phyloP scores from a whole-genome alignment of 73 alveolate genomes.

The Uronychia binucleata region DNA sequence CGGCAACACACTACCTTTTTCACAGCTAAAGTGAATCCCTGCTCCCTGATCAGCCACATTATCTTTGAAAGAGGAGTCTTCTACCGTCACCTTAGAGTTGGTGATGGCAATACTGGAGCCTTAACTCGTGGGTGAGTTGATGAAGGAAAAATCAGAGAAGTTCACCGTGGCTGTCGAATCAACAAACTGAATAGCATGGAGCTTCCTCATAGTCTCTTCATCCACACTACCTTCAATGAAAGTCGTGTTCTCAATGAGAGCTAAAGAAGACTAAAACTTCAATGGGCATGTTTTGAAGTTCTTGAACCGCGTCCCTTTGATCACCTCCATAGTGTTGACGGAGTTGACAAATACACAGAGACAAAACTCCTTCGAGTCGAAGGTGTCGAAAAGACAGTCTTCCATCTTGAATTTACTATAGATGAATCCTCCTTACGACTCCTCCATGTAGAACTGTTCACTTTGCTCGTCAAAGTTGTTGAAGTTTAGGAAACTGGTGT shows the following conservation, averaged over 20 bases:
- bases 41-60: slow-evolving; percentile 6
- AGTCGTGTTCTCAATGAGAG: neutral
- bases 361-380: neutral
- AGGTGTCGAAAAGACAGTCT: neutral
- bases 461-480: neutral
- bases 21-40: neutral
- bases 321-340: neutral
- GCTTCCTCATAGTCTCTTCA: neutral
- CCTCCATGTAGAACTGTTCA: neutral
- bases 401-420: neutral
- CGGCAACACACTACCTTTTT: neutral
- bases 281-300: neutral
- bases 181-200: neutral
- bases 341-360: neutral
- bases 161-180: neutral
- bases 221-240: neutral
- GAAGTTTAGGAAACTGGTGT: neutral
- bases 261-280: neutral
- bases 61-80: neutral
- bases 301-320: neutral
- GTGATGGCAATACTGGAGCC: neutral
- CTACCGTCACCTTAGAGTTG: neutral
- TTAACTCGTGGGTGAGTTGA: neutral
- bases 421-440: neutral
- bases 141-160: neutral